phyloP scores from a whole-genome alignment of 805 yeast genomes.

The Yarrowia yakushimensis region DNA sequence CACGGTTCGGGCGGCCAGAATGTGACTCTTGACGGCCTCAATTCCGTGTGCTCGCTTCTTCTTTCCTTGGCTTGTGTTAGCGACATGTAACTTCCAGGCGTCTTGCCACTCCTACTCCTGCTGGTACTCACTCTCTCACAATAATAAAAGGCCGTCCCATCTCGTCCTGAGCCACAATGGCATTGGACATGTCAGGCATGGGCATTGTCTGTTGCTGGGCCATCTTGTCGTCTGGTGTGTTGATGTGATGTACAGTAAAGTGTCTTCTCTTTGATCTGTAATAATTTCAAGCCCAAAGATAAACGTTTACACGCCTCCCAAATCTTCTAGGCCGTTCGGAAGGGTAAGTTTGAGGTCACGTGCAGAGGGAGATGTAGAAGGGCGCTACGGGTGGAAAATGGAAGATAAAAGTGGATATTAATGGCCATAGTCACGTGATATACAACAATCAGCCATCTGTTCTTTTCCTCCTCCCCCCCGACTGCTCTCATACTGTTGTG shows the following conservation, averaged over 20 bases:
- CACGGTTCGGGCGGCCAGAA: conserved; percentile 91
- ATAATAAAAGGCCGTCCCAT: conserved; percentile 98
- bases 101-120: not conserved
- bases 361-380: not conserved
- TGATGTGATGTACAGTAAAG: not conserved
- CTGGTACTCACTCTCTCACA: conserved; percentile 72
- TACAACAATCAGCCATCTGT: no score
- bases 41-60: conserved; percentile 66
- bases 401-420: no score
- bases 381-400: not conserved
- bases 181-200: conserved; percentile 94
- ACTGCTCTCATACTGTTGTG: no score
- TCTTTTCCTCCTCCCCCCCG: no score
- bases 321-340: conserved; percentile 13
- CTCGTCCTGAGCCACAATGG: conserved; percentile 98
- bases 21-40: conserved; percentile 79
- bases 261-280: conserved; percentile 1
- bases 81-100: no score
- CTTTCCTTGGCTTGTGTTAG: conserved; percentile 45
- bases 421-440: no score
- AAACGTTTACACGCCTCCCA: not conserved
- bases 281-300: not conserved
- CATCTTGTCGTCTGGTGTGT: conserved; percentile 1
- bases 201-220: conserved; percentile 31
- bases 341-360: conserved; percentile 17